Base-by-base conservation (phyloP, 129 eudicot species). In the Calendula officinalis region DNA sequence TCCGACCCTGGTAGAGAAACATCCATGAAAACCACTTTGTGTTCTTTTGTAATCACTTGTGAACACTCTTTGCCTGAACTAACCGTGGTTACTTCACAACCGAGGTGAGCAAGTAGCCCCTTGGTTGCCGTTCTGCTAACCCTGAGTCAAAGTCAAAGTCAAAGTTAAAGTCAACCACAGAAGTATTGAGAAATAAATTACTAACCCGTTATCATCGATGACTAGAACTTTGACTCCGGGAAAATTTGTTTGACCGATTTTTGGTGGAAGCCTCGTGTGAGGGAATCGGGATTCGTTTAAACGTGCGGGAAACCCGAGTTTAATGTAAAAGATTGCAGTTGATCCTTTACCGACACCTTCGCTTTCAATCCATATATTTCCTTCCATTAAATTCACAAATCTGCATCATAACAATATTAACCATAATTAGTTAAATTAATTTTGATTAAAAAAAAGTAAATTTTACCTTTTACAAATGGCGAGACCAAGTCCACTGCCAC, bases 301-400 rank as follows among this genome's bases (percentile, higher is more conserved):
- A 56, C 77, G 86, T 15, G 82, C 76, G 13, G 87, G 81, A 67
- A 75, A 49, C 17, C 96, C 96, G 55, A 87, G 98, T 75, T 91
- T 91, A 7, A 84, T 90, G 51, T 74, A 75, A 57, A 87, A 84
- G 32, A 72, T 75, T 43, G 90, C 94, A 5, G 88, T 91, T 44
- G 84, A 74, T 43, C 98, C 98, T 81, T 83, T 87, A 46, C 98
- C 98, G 46, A 87, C 86, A 49, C 98, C 96, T 81, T 91, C 96
- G 46, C 98, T 91, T 74, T 91, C 98, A 12, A 91, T 69, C 84
- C 92, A 84, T 71, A 91, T 91, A 41, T 91, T 81, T 58, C 98
- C 98, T 62, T 83, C 96, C 98, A 91, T 91, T 17, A 91, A 96
- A 75, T 84, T 85, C n/a, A 87, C 94, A 40, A 91, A 91, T 82